A percentile compares a stretch with the other conserved stretches of the same genome.
Conservation (phyloP, 1,284 basidiomycete genomes). For the Athelia psychrophila region DNA sequence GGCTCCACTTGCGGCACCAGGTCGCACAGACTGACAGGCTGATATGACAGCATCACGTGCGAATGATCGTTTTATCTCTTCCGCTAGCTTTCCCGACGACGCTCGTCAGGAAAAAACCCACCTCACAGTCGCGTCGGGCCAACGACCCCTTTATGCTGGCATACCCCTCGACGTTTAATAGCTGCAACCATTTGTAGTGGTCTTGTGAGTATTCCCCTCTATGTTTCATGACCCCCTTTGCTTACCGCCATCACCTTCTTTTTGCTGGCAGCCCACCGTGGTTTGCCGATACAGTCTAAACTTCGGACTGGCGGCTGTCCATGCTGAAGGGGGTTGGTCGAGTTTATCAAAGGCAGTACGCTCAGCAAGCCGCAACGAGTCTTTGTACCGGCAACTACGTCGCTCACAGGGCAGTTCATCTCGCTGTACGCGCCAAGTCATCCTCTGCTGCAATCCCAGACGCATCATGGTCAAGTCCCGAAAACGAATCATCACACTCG, state of each 20-base stretch:
- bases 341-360: constrained; percentile 18
- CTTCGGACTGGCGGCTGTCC: constrained; percentile 50
- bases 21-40: no score
- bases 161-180: no score
- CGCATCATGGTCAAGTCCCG: background rate
- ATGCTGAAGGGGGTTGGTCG: constrained; percentile 64
- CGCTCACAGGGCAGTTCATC: background rate
- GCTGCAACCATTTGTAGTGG: background rate
- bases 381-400: background rate
- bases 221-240: background rate
- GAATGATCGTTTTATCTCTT: no score
- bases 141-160: no score
- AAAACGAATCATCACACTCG: background rate
- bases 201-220: background rate
- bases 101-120: no score
- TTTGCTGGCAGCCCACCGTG: constrained; percentile 19
- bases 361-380: constrained; percentile 7
- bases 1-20: no score
- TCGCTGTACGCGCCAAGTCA: background rate
- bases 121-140: no score
- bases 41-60: no score
- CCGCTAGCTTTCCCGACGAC: no score
- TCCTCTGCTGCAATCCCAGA: background rate
- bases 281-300: constrained; percentile 30
- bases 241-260: background rate